phyloP scores from a whole-genome alignment of 768 basidiomycete genomes.

The Multifurca ochricompacta region DNA sequence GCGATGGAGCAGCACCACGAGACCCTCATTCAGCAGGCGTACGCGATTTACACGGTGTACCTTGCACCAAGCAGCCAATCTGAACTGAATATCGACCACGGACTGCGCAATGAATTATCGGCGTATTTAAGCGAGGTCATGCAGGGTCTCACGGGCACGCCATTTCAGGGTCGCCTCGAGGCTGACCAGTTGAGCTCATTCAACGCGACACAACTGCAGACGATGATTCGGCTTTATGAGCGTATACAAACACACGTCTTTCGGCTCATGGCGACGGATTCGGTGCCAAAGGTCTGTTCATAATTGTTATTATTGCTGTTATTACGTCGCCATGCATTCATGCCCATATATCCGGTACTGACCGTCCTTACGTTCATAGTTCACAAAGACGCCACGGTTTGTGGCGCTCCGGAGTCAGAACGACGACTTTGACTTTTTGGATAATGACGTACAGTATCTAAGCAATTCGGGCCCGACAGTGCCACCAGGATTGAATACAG shows the following conservation, averaged over 20 bases:
- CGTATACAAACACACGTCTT: constrained; percentile 97
- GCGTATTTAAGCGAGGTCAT: constrained; percentile 90
- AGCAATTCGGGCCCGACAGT: constrained; percentile 37
- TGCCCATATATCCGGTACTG: not conserved
- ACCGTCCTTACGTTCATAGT: constrained; percentile 39
- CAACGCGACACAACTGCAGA: constrained; percentile 94
- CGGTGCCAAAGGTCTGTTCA: constrained; percentile 78
- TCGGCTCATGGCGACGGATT: constrained; percentile 96
- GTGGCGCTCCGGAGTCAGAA: constrained; percentile 70
- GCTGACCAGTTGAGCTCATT: constrained; percentile 73
- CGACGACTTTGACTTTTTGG: constrained; percentile 65
- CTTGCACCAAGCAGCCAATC: constrained; percentile 91
- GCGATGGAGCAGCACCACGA: constrained; percentile 99
- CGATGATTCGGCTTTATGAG: constrained; percentile 88
- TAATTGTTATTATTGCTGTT: too few relatives aligned
- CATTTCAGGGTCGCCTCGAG: constrained; percentile 74
- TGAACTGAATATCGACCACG: constrained; percentile 98
- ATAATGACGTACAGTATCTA: constrained; percentile 37
- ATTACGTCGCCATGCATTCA: constrained; percentile 7
- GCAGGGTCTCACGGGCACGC: constrained; percentile 64
- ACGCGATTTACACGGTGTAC: constrained; percentile 90
- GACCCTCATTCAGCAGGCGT: constrained; percentile 87
- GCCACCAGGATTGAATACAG: constrained; percentile 55
- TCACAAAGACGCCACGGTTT: constrained; percentile 83
- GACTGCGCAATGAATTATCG: constrained; percentile 87